A percentile compares a stretch with the other conserved stretches of the same genome.
phyloP scores from a whole-genome alignment of 768 basidiomycete genomes.

The Boletus sp. region DNA sequence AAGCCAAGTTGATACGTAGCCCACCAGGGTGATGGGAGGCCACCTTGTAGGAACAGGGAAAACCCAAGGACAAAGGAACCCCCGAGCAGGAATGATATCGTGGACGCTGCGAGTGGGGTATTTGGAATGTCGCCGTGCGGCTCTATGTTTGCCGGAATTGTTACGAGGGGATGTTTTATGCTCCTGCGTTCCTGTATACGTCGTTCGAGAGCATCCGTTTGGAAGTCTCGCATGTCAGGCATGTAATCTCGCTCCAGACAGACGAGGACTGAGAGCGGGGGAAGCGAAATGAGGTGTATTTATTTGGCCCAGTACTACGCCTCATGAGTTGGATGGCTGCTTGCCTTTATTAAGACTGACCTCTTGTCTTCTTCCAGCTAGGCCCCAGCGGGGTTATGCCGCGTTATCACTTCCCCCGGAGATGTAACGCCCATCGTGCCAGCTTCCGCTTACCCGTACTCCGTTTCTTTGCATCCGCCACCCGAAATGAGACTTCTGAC shows the following conservation, averaged over 20 bases:
- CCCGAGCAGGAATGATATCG: constrained; percentile 87
- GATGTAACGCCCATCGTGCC: constrained; percentile 11
- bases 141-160: constrained; percentile 42
- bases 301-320: too few relatives aligned
- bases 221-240: constrained; percentile 29
- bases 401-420: constrained; percentile 2
- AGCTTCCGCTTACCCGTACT: neutral
- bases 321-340: neutral
- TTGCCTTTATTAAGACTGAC: constrained; percentile 17
- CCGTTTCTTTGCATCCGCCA: constrained; percentile 24
- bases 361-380: neutral
- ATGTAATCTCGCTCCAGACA: too few relatives aligned
- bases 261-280: too few relatives aligned
- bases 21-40: constrained; percentile 51
- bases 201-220: constrained; percentile 37
- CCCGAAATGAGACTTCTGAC: constrained; percentile 34
- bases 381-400: constrained; percentile 17
- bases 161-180: constrained; percentile 45
- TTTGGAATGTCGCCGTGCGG: constrained; percentile 71
- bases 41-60: constrained; percentile 46
- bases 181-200: constrained; percentile 42
- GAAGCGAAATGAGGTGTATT: too few relatives aligned
- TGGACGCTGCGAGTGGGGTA: constrained; percentile 74
- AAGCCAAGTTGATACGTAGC: constrained; percentile 74
- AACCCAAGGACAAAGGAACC: constrained; percentile 57